Percentiles rank a stretch among this genome's conserved stretches.
phyloP scores from a whole-genome alignment of 2,329 filamentous ascomycete species.

The Beauveria sp. region DNA sequence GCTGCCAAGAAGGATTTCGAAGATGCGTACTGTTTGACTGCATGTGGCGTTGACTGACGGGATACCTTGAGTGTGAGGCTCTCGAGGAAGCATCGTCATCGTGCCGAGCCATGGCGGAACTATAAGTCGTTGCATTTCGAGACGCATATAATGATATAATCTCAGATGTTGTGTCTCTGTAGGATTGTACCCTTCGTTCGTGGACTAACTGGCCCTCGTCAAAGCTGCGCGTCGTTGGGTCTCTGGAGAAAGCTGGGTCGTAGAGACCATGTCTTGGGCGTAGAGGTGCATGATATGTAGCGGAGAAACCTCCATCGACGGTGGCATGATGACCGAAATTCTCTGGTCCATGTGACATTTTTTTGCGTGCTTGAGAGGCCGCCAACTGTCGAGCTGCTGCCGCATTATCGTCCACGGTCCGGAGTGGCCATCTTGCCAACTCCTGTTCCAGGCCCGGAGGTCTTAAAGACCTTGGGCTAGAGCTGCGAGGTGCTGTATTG shows the following conservation, averaged over 20 bases:
- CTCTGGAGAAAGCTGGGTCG: constrained; percentile 22
- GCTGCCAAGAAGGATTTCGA: constrained; percentile 12
- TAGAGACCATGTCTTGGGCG: constrained; percentile 23
- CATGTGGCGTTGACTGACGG: background rate
- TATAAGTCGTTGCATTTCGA: background rate
- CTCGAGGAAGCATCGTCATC: background rate
- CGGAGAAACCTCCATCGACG: constrained; percentile 14
- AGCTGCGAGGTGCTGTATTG: background rate
- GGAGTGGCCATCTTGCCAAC: constrained; percentile 5
- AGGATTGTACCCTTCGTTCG: constrained; percentile 40
- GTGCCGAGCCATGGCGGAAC: background rate
- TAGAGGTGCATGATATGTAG: constrained; percentile 22
- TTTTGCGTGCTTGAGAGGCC: background rate
- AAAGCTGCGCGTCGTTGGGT: constrained; percentile 21
- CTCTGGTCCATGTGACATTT: background rate
- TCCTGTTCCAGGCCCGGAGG: background rate
- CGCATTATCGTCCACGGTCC: constrained; percentile 1
- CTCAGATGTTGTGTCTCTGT: constrained; percentile 46
- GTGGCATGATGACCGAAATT: background rate
- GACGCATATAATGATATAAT: constrained; percentile 49
- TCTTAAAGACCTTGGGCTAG: background rate
- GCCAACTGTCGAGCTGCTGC: background rate
- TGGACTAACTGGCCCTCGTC: constrained; percentile 29
- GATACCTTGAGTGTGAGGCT: background rate
- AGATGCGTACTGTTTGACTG: background rate